Conservation (phyloP, 2,329 filamentous ascomycete genomes). For the Fusarium liriodendri region DNA sequence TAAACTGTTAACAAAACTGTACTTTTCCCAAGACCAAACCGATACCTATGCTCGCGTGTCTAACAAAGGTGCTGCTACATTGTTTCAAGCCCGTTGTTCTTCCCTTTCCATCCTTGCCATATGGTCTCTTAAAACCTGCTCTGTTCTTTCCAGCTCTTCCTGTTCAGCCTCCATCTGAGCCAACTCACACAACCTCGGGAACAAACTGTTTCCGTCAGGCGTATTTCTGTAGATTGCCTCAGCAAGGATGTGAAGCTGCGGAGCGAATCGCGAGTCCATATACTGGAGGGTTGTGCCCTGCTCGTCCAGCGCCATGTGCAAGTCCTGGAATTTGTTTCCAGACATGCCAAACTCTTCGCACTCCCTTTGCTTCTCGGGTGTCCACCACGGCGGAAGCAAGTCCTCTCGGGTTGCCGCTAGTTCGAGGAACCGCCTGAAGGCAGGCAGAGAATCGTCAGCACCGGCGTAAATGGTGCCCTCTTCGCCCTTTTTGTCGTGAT, state of each 20-base stretch:
- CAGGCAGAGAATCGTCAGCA: constrained; percentile 32
- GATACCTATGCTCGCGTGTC: neutral
- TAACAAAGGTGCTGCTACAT: neutral
- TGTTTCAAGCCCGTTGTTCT: neutral
- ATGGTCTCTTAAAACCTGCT: no score
- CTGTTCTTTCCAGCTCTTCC: no score
- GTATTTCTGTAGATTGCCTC: constrained; percentile 52
- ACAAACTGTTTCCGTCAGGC: constrained; percentile 44
- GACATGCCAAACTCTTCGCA: constrained; percentile 52
- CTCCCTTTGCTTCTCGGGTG: constrained; percentile 47
- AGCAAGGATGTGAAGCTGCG: constrained; percentile 62
- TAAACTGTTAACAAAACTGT: neutral
- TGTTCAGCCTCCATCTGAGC: constrained; percentile 31
- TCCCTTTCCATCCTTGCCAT: no score
- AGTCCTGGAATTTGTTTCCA: constrained; percentile 40
- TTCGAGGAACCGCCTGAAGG: constrained; percentile 53
- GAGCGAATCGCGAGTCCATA: constrained; percentile 55
- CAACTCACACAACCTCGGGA: constrained; percentile 39
- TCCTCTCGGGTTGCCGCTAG: constrained; percentile 29
- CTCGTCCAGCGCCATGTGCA: constrained; percentile 44
- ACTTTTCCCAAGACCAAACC: neutral
- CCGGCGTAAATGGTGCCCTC: constrained; percentile 47
- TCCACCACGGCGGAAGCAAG: constrained; percentile 61
- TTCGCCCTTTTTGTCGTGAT: constrained; percentile 40
- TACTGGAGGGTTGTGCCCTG: constrained; percentile 55